These are phyloP conservation scores for Plectosphaerella plurivora DNA, from an alignment of 2,329 filamentous ascomycete species.

Conservation along the genomic window DNA sequence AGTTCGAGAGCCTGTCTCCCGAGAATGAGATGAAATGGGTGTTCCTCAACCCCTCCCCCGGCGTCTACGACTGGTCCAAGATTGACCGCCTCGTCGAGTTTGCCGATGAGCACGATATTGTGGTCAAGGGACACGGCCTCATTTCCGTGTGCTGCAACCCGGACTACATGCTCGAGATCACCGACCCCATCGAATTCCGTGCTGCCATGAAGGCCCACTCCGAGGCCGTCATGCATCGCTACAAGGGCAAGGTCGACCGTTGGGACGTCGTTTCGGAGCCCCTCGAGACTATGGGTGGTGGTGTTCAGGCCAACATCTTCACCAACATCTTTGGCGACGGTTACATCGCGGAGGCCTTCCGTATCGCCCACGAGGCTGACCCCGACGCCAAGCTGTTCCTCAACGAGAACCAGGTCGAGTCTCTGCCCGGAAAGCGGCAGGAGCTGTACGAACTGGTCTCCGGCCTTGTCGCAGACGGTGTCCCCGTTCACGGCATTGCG, in stretches of 20 bases:
- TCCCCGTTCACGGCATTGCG: conserved; percentile 60
- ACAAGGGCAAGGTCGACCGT: conserved; percentile 57
- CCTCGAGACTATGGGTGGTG: conserved; percentile 52
- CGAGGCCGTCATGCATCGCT: conserved; percentile 52
- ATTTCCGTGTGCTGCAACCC: conserved; percentile 59
- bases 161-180: conserved; percentile 53
- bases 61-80: conserved; percentile 47
- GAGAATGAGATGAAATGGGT: conserved; percentile 8
- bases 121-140: conserved; percentile 61
- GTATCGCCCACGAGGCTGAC: conserved; percentile 61
- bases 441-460: conserved; percentile 22
- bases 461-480: conserved; percentile 51
- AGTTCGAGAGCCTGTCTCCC: conserved; percentile 7
- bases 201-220: conserved; percentile 56
- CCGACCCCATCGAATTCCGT: conserved; percentile 46
- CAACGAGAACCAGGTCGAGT: conserved; percentile 65
- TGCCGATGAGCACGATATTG: conserved; percentile 49
- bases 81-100: conserved; percentile 57
- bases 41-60: conserved; percentile 19
- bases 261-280: conserved; percentile 65
- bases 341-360: conserved; percentile 66
- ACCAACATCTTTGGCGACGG: conserved; percentile 63
- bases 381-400: conserved; percentile 67
- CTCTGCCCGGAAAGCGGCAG: conserved; percentile 48
- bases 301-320: conserved; percentile 57